Evolutionary conservation across 768 basidiomycete genomes (phyloP).

Genomic region (Mrakia gelida): DNA sequence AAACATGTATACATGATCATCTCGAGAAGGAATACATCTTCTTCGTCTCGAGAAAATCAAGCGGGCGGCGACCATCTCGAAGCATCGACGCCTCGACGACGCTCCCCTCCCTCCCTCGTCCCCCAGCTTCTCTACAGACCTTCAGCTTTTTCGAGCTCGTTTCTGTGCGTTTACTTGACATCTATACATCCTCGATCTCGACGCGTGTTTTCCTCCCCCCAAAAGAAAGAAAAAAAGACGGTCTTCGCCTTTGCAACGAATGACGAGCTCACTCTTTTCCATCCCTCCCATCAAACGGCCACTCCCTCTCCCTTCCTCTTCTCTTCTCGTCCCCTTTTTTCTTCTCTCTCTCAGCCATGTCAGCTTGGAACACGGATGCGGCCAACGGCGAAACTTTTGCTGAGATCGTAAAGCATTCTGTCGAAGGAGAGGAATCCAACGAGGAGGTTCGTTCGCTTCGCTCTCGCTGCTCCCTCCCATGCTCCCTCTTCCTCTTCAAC

Average conservation of each 20-base stretch:
- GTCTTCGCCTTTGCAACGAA: too few species aligned
- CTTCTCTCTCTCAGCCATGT: not conserved
- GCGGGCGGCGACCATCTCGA: too few species aligned
- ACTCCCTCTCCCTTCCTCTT: not conserved
- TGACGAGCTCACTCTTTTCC: constrained; percentile 6
- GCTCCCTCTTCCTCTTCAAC: not conserved
- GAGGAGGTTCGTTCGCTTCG: not conserved
- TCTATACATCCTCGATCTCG: too few species aligned
- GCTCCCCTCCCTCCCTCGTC: too few species aligned
- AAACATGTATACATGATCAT: too few species aligned
- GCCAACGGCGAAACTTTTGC: not conserved
- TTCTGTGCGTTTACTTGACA: too few species aligned
- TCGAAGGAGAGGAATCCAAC: not conserved
- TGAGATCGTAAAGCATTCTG: not conserved
- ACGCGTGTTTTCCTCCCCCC: too few species aligned
- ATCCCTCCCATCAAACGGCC: not conserved
- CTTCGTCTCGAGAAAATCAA: too few species aligned
- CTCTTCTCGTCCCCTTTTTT: not conserved
- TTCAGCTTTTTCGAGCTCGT: too few species aligned
- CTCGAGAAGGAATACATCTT: too few species aligned
- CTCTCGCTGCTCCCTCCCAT: not conserved
- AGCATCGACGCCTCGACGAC: too few species aligned
- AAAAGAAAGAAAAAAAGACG: not conserved
- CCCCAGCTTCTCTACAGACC: too few species aligned
- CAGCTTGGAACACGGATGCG: not conserved